Evolutionary conservation across 805 yeast genomes (phyloP).

Genomic region (Jamesozyma rosinii): DNA sequence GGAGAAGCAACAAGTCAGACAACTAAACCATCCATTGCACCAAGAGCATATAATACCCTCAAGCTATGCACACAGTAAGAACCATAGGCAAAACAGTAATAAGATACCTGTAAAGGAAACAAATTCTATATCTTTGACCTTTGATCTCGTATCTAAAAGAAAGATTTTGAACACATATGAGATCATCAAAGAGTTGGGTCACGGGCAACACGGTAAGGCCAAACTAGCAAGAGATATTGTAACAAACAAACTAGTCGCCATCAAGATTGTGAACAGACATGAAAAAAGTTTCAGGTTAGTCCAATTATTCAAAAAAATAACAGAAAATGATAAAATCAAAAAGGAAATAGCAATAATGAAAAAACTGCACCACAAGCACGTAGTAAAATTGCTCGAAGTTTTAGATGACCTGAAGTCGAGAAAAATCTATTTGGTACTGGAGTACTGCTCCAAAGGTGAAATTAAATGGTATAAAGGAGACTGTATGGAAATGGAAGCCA

Average conservation of each 20-base stretch:
- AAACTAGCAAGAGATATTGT: slow-evolving; percentile 74
- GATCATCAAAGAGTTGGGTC: slow-evolving; percentile 75
- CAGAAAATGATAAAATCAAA: slow-evolving; percentile 67
- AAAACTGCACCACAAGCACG: slow-evolving; percentile 85
- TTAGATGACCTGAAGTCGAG: slow-evolving; percentile 77
- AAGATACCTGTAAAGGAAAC: slow-evolving; percentile 65
- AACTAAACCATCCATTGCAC: slow-evolving; percentile 36
- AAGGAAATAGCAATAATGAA: slow-evolving; percentile 92
- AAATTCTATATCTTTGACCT: slow-evolving; percentile 66
- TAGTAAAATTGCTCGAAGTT: slow-evolving; percentile 77
- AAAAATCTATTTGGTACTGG: slow-evolving; percentile 83
- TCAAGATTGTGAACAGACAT: slow-evolving; percentile 80
- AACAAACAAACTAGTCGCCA: slow-evolving; percentile 65
- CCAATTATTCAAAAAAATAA: slow-evolving; percentile 23
- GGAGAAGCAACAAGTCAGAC: slow-evolving; percentile 34
- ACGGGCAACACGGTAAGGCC: slow-evolving; percentile 98
- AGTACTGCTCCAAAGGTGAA: slow-evolving; percentile 87
- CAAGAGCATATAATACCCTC: slow-evolving; percentile 22
- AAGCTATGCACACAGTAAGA: neutral
- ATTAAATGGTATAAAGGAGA: slow-evolving; percentile 56
- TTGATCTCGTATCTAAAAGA: slow-evolving; percentile 78
- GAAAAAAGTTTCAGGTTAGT: slow-evolving; percentile 24
- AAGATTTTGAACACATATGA: slow-evolving; percentile 86
- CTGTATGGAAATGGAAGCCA: slow-evolving; percentile 35
- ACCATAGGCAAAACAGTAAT: neutral